Evolutionary conservation across 2,329 filamentous ascomycete species (phyloP), one percentile per base, ranked within the genome.

Genomic region (Bipolaris bicolor): DNA sequence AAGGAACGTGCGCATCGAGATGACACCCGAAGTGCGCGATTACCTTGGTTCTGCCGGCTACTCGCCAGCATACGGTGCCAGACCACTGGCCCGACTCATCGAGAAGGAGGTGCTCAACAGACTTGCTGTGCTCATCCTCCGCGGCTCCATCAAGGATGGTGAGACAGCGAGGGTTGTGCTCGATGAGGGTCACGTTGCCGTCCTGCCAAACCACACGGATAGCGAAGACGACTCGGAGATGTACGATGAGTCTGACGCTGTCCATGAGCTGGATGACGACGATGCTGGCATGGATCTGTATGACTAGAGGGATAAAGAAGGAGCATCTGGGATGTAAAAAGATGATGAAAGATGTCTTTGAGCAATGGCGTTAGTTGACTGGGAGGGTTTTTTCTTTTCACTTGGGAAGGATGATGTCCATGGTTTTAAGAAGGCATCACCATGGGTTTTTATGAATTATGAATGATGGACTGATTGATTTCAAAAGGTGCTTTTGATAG

Each of bases 31-130:
- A 60, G 95, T 95, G 70, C 95, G 94, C 75, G 92, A 98, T 73
- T 98, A 97, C 77, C 86, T 99, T 7, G 95, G 92, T 68, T 87
- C 86, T 39, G 90, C 93, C 0, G 95, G 95, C 9, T 99, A 99
- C 81, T 96, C 91, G 13, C 95, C 95, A 1, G 92, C 91, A 0
- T 99, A 99, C 71, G 95, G 95, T 77, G 95, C 95, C 39, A 86
- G 95, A 56, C 95, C 95, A 34, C 81, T 99, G 20, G 87, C 89
- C 16, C 86, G 95, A 51, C 86, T 99, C 58, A 97, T 99, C 67
- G 95, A 99, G 82, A 95, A 95, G 79, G 95, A 99, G 78, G 92
- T 99, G 2, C 87, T 99, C 70, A 99, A 99, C 79, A 88, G 89
- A 48, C 82, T 99, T 62, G 95, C 95, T 1, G 90, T 99, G 39